Evolutionary conservation across 1,284 basidiomycete species (phyloP).

Genomic region (Singerocomus inundabilis): DNA sequence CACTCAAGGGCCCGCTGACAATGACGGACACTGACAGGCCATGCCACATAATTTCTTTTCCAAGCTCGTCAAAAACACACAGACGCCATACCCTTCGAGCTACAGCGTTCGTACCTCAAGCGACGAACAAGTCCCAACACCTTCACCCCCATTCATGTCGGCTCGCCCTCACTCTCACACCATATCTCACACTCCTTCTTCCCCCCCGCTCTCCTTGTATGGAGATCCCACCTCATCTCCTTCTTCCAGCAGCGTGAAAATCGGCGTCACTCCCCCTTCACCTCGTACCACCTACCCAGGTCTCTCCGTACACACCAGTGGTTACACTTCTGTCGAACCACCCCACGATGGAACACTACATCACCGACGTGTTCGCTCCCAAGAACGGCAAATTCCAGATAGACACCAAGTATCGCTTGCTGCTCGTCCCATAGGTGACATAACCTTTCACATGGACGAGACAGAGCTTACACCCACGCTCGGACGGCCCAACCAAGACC

Average conservation of each 20-base stretch:
- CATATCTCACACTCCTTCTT: conserved; percentile 27
- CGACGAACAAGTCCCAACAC: conserved; percentile 3
- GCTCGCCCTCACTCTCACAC: conserved; percentile 27
- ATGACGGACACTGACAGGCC: not conserved
- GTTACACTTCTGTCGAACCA: conserved; percentile 21
- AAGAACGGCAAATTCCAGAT: conserved; percentile 30
- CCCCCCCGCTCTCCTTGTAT: conserved; percentile 11
- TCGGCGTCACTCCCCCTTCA: conserved; percentile 32
- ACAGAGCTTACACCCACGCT: conserved; percentile 30
- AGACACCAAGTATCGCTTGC: conserved; percentile 36
- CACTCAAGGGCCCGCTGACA: too few relatives aligned
- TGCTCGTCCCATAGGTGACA: conserved; percentile 29
- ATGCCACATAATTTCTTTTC: conserved; percentile 53
- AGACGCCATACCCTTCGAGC: conserved; percentile 7
- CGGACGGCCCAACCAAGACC: conserved; percentile 20
- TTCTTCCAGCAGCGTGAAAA: conserved; percentile 29
- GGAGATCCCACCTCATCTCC: conserved; percentile 23
- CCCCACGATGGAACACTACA: conserved; percentile 18
- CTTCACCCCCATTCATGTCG: not conserved
- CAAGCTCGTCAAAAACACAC: conserved; percentile 44
- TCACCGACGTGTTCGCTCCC: conserved; percentile 32
- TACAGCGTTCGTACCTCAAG: not conserved
- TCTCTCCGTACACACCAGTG: conserved; percentile 3
- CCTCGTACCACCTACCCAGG: conserved; percentile 23
- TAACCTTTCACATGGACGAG: conserved; percentile 21